Evolutionary conservation across 495 filamentous ascomycete genomes (phyloP), one percentile per base, ranked within the genome.

Genomic region (Halenospora varia): DNA sequence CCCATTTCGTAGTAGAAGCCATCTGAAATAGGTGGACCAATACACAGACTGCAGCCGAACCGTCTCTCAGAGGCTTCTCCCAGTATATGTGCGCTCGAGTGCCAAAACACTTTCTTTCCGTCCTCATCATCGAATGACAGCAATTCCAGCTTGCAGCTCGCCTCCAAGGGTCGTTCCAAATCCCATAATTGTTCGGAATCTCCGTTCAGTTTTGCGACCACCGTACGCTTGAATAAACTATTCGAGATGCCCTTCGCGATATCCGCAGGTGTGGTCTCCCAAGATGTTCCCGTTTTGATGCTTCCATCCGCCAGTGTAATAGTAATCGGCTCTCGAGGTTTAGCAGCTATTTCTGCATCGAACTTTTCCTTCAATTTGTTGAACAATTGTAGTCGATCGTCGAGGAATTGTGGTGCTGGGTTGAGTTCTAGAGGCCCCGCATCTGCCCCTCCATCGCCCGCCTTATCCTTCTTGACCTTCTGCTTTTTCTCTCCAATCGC

Each of bases 1-100:
- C 85, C 86, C 92, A 97, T 96, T 68, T 98, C 93, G 71, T 97
- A 97, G 78, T 95, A 97, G 80, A 97, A 98, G 35, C 95, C 94
- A 71, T 92, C 86, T 13, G 92, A 85, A 26, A 90, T 90, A 8
- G 92, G 94, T 19, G 94, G 94, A 9, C 94, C 94, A 66, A 96
- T 91, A 62, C 90, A 96, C 48, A 98, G 79, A 57, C 92, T 83
- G 73, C 92, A 97, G 46, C 88, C 88, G 69, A 88, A 98, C 61
- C 92, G 82, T 60, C 86, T 82, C 71, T 98, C 95, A 41, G 85
- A 88, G 48, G 91, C 90, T 71, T 97, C 93, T 55, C 94, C 94
- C n/a, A 98, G 83, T 54, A 90, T 80, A 71, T 98, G 94, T 24
- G 94, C 94, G 60, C 86, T 90, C 2, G 88, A 92, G 71, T 98